Conservation (phyloP, 768 basidiomycete species). For the Sporobolomyces pararoseus region DNA sequence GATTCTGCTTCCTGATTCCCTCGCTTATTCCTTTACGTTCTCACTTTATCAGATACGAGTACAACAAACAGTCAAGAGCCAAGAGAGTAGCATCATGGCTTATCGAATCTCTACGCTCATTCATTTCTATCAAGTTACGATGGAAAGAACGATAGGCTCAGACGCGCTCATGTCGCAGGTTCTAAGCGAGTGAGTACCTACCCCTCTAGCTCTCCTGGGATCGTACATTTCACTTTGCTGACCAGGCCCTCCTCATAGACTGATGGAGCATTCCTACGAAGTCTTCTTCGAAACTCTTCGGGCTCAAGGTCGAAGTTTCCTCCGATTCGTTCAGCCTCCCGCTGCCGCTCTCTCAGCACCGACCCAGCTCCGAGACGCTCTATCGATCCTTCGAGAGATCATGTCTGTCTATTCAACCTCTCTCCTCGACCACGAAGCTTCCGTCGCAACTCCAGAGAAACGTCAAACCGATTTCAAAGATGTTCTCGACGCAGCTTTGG, state of each 20-base stretch:
- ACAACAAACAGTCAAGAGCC: conserved; percentile 86
- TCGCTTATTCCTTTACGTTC: too few relatives aligned
- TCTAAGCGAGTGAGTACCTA: conserved; percentile 65
- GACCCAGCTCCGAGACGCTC: conserved; percentile 71
- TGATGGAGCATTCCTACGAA: conserved; percentile 73
- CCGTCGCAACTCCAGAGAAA: conserved; percentile 26
- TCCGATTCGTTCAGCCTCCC: conserved; percentile 54
- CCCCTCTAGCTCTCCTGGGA: background rate
- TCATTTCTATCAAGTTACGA: conserved; percentile 88
- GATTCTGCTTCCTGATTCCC: background rate
- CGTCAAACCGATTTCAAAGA: conserved; percentile 59
- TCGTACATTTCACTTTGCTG: too few relatives aligned
- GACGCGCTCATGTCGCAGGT: conserved; percentile 70
- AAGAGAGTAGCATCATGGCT: conserved; percentile 85
- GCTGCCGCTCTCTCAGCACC: conserved; percentile 73
- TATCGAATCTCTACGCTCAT: conserved; percentile 93
- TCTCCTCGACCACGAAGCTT: conserved; percentile 63
- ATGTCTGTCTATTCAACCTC: conserved; percentile 85
- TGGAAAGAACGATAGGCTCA: conserved; percentile 86
- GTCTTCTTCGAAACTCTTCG: conserved; percentile 86
- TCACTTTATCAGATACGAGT: conserved; percentile 89
- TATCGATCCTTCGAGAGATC: conserved; percentile 78
- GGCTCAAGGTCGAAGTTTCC: conserved; percentile 65
- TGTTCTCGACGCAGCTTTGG: conserved; percentile 76
- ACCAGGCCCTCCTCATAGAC: conserved; percentile 54